These are phyloP conservation scores for Solanum ossicruentum DNA, from an alignment of 257 asterid species.

Conservation along the genomic window DNA sequence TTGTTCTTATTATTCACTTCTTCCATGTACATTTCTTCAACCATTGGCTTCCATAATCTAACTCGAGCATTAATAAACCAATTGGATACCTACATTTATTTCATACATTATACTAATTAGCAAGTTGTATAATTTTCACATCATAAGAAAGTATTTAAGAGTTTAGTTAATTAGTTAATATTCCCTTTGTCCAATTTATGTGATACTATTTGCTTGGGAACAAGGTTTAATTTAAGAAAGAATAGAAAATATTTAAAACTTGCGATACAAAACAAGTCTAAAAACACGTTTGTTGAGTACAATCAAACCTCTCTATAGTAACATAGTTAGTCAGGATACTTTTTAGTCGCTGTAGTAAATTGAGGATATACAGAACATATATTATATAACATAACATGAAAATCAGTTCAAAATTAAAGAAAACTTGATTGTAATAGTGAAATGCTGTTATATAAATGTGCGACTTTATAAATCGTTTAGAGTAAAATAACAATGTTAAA, in stretches of 20 bases:
- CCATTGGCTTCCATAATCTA: constrained; percentile 86
- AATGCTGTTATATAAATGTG: neutral
- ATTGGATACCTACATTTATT: constrained; percentile 52
- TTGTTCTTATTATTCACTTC: constrained; percentile 51
- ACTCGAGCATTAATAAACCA: constrained; percentile 85
- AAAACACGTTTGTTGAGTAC: neutral
- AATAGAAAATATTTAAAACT: neutral
- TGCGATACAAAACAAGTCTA: neutral
- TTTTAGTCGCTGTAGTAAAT: neutral
- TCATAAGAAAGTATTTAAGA: neutral
- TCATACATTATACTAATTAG: neutral
- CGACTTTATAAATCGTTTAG: neutral
- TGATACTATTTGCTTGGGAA: no score
- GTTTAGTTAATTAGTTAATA: neutral
- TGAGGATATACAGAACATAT: neutral
- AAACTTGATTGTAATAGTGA: neutral
- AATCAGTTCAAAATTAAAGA: neutral
- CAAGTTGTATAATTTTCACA: neutral
- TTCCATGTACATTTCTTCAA: constrained; percentile 69
- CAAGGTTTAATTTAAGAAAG: neutral
- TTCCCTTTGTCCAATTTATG: neutral
- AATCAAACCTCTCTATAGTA: neutral
- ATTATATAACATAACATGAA: neutral
- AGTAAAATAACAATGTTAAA: neutral
- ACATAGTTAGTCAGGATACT: neutral